These are phyloP conservation scores for Saccharomyces pastorianus DNA, from an alignment of 1,139 yeast species.

Conservation along the genomic window DNA sequence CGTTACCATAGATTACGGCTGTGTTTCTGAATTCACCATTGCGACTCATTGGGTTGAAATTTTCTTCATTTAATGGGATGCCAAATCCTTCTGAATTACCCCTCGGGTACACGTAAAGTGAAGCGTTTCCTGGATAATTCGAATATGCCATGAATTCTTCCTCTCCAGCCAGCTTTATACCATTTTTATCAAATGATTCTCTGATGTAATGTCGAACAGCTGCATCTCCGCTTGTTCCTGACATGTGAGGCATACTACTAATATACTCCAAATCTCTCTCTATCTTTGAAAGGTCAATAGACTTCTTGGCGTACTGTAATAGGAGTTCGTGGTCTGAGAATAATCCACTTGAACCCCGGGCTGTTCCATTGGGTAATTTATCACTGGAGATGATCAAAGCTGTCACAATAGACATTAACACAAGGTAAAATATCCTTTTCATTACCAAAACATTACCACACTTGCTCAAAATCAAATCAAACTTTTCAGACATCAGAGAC, in stretches of 20 bases:
- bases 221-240: conserved; percentile 82
- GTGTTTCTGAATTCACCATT: conserved; percentile 49
- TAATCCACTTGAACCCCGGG: conserved; percentile 46
- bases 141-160: conserved; percentile 46
- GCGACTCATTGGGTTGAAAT: conserved; percentile 65
- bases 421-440: conserved; percentile 64
- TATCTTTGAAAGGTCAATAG: conserved; percentile 50
- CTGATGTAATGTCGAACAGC: conserved; percentile 60
- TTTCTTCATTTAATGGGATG: conserved; percentile 26
- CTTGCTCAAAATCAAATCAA: conserved; percentile 53
- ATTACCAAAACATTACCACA: conserved; percentile 84
- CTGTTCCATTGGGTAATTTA: conserved; percentile 39
- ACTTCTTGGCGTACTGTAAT: conserved; percentile 39
- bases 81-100: not conserved
- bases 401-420: conserved; percentile 50
- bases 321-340: conserved; percentile 49
- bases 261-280: conserved; percentile 68
- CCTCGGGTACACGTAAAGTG: not conserved
- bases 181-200: conserved; percentile 48
- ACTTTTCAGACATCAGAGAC: conserved; percentile 34
- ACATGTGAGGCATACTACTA: conserved; percentile 74
- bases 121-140: conserved; percentile 44
- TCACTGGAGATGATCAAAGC: conserved; percentile 53
- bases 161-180: conserved; percentile 44
- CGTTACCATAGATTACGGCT: conserved; percentile 48